Base-by-base conservation (phyloP, 2,329 filamentous ascomycete species). In the Canariomyces notabilis region DNA sequence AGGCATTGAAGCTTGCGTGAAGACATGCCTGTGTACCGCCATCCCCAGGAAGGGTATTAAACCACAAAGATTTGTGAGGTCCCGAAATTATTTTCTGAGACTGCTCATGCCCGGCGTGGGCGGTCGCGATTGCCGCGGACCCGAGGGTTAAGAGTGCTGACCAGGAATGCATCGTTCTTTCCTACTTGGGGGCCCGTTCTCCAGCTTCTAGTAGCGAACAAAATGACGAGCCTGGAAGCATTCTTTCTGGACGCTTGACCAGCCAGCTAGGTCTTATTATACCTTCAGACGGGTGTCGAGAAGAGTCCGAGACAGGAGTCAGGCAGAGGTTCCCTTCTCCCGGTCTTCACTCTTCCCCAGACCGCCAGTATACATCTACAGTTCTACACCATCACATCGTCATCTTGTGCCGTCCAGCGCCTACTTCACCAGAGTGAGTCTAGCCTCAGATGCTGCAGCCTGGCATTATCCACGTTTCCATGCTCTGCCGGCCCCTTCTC, bases 41-140 rank as follows among this genome's bases (percentile, higher is more conserved):
- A 66, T 93, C 88, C 29, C 87, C 88, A 3, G 88, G 88, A 5
- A 94, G 70, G 1, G 72, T 82, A 64, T 88, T 91, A 66, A 91
- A 94, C 88, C 88, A 94, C 37, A 93, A 63, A 21, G 79, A 76
- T 63, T 86, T 74, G 57, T 83, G 84, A 34, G 88, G 87, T 0
- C 88, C 67, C 40, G n/a, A n/a, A n/a, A 85, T 70, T 36, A 77
- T 66, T 49, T 76, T 73, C 62, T 89, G 83, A 37, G 71, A 60
- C 18, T 78, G 71, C n/a, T n/a, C n/a, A 49, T 80, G 73, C 44
- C 70, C 67, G 40, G 73, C 75, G 59, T 89, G 85, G 44, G 80
- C 82, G 45, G 73, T 63, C 19, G 69, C 79, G 42, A 73, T 57
- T 36, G 75, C 74, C 22, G 72, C 74, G 37, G 75, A 66, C 49